Evolutionary conservation across 108 stramenopile genomes (phyloP), one percentile per base, ranked within the genome.

Genomic region (Nitzschia inconspicua): DNA sequence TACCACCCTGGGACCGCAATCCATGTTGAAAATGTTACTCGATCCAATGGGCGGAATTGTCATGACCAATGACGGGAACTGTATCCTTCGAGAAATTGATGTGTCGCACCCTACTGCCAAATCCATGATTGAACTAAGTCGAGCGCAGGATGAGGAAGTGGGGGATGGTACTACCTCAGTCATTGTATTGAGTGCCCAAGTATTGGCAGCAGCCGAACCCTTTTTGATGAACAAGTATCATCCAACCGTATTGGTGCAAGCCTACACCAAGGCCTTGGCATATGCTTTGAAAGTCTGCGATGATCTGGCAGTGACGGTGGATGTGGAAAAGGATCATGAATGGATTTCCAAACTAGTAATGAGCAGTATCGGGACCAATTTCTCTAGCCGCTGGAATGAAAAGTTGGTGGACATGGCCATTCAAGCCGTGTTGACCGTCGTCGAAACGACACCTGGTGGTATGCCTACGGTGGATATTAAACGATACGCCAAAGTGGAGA

Each of bases 11-110:
- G 98, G 99, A 58, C 99, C 95, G 29, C 77, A 92, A 18, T 93
- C 95, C 26, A 98, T 98, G 97, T 94, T 99, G 60, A 99, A 99
- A 83, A 98, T 98, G 98, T 78, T 97, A 0, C 57, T 97, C 57
- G 99, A 99, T 85, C 98, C 99, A 44, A 98, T 99, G 97, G 99
- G 99, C n/a, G 97, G 97, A 42, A 97, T 99, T 43, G 97, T 99
- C 44, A 95, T 99, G 75, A 99, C 99, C 62, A 99, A 99, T 73
- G 99, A 99, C 63, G 99, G 98, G n/a, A 95, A 99, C 70, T 95
- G 94, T 66, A 99, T 99, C 54, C 84, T 99, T 14, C 89, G 99
- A 14, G 96, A 99, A 62, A 92, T 99, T 34, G 99, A 99, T 75
- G 98, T 99, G 9, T 83, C 89, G n/a, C 99, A 99, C 68, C 99